A percentile compares a stretch with the other conserved stretches of the same genome.
Conservation (phyloP, 306 rosid species). For the Dryas alaskensis region DNA sequence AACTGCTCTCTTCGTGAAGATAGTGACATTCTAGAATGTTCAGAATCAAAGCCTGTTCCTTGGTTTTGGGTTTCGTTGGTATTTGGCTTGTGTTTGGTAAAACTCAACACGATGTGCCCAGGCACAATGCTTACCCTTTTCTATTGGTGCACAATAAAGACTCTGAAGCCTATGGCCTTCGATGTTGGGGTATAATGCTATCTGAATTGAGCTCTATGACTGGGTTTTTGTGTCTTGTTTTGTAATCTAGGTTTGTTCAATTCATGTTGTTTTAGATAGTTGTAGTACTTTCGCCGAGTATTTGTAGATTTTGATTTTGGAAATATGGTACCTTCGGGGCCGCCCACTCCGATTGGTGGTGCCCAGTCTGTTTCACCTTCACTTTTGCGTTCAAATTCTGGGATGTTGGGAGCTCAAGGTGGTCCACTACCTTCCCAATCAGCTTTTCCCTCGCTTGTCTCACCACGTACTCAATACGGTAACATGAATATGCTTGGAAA, state of each 20-base stretch:
- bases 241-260: constrained; percentile 43
- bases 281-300: constrained; percentile 40
- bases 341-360: constrained; percentile 80
- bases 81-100: constrained; percentile 49
- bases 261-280: constrained; percentile 46
- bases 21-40: constrained; percentile 49
- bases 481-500: constrained; percentile 80
- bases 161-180: constrained; percentile 40
- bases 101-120: constrained; percentile 40
- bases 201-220: constrained; percentile 46
- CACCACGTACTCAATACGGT: constrained; percentile 67
- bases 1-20: constrained; percentile 38
- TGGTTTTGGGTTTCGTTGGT: constrained; percentile 44
- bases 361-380: constrained; percentile 80
- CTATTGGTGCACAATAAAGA: constrained; percentile 51
- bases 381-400: constrained; percentile 81
- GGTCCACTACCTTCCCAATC: constrained; percentile 69
- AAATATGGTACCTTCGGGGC: constrained; percentile 90
- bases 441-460: constrained; percentile 65
- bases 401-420: constrained; percentile 84
- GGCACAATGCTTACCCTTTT: constrained; percentile 42
- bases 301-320: constrained; percentile 33
- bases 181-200: constrained; percentile 37
- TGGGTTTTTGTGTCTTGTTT: constrained; percentile 28
- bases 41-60: constrained; percentile 41